These are phyloP conservation scores for Lablab purpureus DNA, from an alignment of 306 rosid species.

Conservation along the genomic window DNA sequence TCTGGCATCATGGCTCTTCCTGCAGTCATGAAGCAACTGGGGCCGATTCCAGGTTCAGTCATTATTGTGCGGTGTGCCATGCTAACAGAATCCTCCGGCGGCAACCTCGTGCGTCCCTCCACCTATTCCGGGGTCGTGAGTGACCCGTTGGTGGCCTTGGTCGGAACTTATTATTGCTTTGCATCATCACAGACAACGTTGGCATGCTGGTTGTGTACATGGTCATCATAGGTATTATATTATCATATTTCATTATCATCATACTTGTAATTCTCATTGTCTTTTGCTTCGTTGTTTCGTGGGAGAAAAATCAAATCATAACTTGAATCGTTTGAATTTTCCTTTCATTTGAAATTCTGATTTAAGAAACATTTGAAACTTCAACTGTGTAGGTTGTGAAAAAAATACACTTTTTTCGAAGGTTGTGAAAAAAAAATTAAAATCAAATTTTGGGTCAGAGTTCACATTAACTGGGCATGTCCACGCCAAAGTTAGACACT, in stretches of 20 bases:
- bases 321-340: neutral
- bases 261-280: neutral
- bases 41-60: no score
- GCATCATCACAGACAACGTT: conserved; percentile 55
- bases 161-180: conserved; percentile 57
- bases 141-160: conserved; percentile 71
- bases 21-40: no score
- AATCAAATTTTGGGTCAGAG: neutral
- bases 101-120: no score
- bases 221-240: conserved; percentile 5
- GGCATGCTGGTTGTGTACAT: conserved; percentile 83
- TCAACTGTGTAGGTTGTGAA: neutral
- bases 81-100: no score
- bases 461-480: neutral
- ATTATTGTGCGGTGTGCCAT: no score
- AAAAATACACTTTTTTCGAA: neutral
- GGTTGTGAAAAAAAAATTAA: neutral
- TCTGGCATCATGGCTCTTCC: no score
- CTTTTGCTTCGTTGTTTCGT: neutral
- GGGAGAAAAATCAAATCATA: neutral
- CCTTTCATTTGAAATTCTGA: neutral
- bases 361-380: neutral
- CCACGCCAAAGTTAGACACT: neutral
- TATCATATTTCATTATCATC: neutral
- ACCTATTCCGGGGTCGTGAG: no score